Evolutionary conservation across 2,329 filamentous ascomycete genomes (phyloP), one percentile per base, ranked within the genome.

Genomic region (Elsinoe fawcettii): DNA sequence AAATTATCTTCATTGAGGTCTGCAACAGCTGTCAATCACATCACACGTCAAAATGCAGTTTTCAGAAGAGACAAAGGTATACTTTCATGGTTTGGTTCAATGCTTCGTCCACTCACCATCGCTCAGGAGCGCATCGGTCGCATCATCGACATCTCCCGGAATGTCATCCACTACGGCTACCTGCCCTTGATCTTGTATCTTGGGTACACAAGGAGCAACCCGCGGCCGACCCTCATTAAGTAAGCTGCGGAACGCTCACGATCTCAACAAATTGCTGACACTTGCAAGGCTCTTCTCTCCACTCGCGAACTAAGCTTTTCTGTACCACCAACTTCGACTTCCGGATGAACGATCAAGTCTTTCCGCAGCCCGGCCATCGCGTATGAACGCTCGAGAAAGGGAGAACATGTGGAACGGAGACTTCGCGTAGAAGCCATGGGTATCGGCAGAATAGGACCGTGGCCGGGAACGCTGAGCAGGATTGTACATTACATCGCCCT

Each of bases 121-220:
- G 27, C 55, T 56, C 67, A 96, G 92, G 93, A 99, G 86, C 90
- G 93, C 80, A 96, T 99, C 75, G 86, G 88, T 69, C 92, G 91
- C 80, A 82, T 97, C 77, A 93, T 99, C 73, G 93, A 97, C 75
- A 78, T 96, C 72, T 93, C 90, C 61, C 85, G 91, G 69, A 86
- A 96, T 67, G 90, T 88, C 60, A 87, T 99, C 70, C 93, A 99
- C 78, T 99, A 97, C 80, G 93, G 93, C 73, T 99, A 97, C 75
- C 83, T 99, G 59, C 93, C 93, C 66, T 75, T 99, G 74, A 95
- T 99, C 72, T 82, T 99, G 73, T 99, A 97, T 75, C 86, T 99
- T 67, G 93, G 92, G 66, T 97, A 96, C 78, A 95, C 92, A 57
- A 87, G 88, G 73, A 97, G 91, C 79, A 87, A 92, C 73, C 93